Evolutionary conservation across 129 eudicot genomes (phyloP), one percentile per base, ranked within the genome.

Genomic region (Escallonia rubra): DNA sequence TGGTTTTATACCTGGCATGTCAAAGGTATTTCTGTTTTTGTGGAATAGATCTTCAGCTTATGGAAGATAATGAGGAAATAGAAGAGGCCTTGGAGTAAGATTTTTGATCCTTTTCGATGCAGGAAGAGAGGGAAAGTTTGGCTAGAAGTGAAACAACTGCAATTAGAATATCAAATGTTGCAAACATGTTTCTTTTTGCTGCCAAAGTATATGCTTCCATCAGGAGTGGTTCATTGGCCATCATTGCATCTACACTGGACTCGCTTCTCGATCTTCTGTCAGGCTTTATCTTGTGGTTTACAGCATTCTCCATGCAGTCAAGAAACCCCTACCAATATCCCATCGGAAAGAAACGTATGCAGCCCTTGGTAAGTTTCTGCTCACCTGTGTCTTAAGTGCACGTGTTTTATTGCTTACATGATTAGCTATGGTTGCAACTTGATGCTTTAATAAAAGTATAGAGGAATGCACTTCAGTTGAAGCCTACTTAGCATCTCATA

Each of bases 151-250:
- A 89, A 75, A 89, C 96, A 76, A 45, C 72, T 73, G 96, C 96
- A 43, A 89, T 89, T 43, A 71, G 92, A 66, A 80, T 89, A 75
- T 89, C 96, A 39, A 89, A 89, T 64, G 57, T 82, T 67, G 87
- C 92, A 69, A 89, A 89, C 66, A 89, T 89, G 96, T 48, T 89
- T 73, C 96, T 89, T 78, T 89, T 89, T 83, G 70, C 71, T 39
- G 96, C 96, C 45, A 89, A 89, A 76, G 96, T 86, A 65, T 89
- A 86, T 79, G 96, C 96, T 48, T 89, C 96, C 2, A 11, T 83
- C 53, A 77, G 59, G 66, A 89, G 93, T 70, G 96, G 96, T 80
- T 86, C 96, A 15, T 67, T 89, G 65, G 96, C 96, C 65, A 89
- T 89, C 56, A 83, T 89, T 14, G 96, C 96, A 2, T 86, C 96